Percentiles rank a stretch among this genome's conserved stretches.
Conservation (phyloP, 129 eudicot genomes). For the Escallonia rubra region DNA sequence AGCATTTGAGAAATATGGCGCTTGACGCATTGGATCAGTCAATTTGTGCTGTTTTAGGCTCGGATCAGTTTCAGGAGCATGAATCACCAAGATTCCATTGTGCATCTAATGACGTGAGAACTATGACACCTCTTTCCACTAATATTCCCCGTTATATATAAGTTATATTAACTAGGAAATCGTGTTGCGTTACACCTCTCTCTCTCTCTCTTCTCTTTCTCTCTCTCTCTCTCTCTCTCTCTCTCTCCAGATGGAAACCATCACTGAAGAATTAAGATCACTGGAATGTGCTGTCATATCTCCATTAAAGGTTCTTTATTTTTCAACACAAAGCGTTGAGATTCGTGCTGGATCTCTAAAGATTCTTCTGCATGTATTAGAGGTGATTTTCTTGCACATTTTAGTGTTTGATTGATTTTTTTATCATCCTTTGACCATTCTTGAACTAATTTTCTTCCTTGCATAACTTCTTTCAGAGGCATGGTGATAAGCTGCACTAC, state of each 20-base stretch:
- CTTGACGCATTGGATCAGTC: constrained; percentile 91
- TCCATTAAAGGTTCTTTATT: constrained; percentile 70
- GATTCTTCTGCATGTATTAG: constrained; percentile 89
- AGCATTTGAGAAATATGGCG: constrained; percentile 69
- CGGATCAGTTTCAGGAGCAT: constrained; percentile 65
- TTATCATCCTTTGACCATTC: not conserved
- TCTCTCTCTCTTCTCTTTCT: not conserved
- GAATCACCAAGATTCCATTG: constrained; percentile 28
- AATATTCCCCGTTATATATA: no score
- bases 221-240: not conserved
- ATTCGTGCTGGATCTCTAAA: constrained; percentile 85
- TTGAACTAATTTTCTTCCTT: not conserved
- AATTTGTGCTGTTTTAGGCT: constrained; percentile 89
- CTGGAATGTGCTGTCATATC: constrained; percentile 88
- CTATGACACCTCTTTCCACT: constrained; percentile 1
- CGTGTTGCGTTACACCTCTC: not conserved
- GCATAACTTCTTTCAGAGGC: constrained; percentile 45
- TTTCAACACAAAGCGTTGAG: constrained; percentile 59
- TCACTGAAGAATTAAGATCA: constrained; percentile 41
- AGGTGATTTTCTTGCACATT: constrained; percentile 38
- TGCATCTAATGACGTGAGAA: constrained; percentile 37
- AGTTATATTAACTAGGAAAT: no score
- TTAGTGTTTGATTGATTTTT: no score
- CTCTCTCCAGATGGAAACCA: constrained; percentile 32
- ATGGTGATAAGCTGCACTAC: constrained; percentile 79